Conservation (phyloP, 208 protist genomes). For the Leishmania major region DNA sequence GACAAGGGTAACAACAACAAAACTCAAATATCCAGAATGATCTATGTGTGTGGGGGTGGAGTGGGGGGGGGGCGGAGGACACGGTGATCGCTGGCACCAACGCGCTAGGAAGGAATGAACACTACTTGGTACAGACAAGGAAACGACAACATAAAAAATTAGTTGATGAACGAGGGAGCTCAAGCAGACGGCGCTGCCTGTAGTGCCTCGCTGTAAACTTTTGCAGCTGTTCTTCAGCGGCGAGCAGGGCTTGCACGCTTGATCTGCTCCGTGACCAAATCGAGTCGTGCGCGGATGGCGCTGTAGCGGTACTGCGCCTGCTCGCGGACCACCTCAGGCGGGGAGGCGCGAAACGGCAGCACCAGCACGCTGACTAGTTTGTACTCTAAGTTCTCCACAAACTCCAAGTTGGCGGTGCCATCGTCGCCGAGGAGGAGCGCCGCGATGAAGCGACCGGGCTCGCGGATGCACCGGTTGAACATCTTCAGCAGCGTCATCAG, state of each 20-base stretch:
- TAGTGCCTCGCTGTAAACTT: background rate
- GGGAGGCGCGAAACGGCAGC: slow-evolving; percentile 87
- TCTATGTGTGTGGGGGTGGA: background rate
- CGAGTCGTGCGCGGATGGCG: slow-evolving; percentile 80
- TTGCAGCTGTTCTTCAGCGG: slow-evolving; percentile 17
- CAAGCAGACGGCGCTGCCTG: background rate
- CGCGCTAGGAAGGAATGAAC: background rate
- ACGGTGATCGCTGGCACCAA: background rate
- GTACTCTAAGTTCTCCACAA: slow-evolving; percentile 96
- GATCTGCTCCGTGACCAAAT: slow-evolving; percentile 90
- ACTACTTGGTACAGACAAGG: background rate
- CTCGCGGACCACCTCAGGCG: slow-evolving; percentile 88
- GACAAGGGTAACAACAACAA: background rate
- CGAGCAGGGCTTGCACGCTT: slow-evolving; percentile 74
- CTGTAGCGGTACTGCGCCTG: slow-evolving; percentile 94
- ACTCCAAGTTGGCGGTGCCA: slow-evolving; percentile 89
- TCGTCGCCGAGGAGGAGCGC: slow-evolving; percentile 86
- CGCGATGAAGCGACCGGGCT: slow-evolving; percentile 87
- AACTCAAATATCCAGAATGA: background rate
- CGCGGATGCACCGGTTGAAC: slow-evolving; percentile 93
- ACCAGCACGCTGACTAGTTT: slow-evolving; percentile 94
- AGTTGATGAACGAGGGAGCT: background rate
- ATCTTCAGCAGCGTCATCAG: slow-evolving; percentile 92
- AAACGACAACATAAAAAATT: background rate
- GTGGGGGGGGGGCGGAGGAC: no score